Evolutionary conservation across 1,139 yeast genomes (phyloP), one percentile per base, ranked within the genome.

Genomic region (Kurtzmaniella natalensis): DNA sequence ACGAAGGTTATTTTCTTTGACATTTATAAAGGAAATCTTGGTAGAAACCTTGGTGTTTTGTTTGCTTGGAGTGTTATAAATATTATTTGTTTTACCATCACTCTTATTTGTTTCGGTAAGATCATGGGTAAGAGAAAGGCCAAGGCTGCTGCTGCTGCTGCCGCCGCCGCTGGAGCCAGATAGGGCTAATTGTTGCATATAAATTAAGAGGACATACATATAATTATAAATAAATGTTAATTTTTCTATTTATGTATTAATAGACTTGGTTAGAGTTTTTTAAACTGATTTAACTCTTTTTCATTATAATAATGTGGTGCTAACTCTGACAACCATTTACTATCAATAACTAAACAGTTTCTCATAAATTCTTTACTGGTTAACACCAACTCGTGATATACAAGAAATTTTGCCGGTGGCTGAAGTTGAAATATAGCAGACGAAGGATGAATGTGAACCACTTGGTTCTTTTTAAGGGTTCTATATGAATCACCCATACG

Each of bases 361-460:
- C 96, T 63, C 86, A 92, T 85, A 53, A 77, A 92, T 61, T 89
- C 97, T 53, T 81, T 85, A 31, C 86, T 76, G 0, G 98, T 92
- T 25, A 85, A 61, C 28, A 92, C 92, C 47, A 92, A 64, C 48
- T 89, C 96, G 48, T 88, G 85, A 53, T 87, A 92, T 17, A 92
- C 57, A 2, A 92, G 55, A 50, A 78, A 65, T 45, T 75, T 79
- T 5, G 92, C 78, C 0, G 88, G 86, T 3, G 86, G 95, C 41
- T 75, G 77, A 11, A 69, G 63, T 6, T 72, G 67, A 47, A 69
- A 71, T 28, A 87, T 44, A 1, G 75, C 71, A 2, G 92, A 81
- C 0, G 95, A 82, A 0, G 98, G 98, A 50, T 92, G 98, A 7
- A 92, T 71, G 50, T 65, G 72, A 1, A 88, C 87, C 2, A 79